These are phyloP conservation scores for Wallacemonas rigidus DNA, from an alignment of 208 protist genomes.

Conservation along the genomic window DNA sequence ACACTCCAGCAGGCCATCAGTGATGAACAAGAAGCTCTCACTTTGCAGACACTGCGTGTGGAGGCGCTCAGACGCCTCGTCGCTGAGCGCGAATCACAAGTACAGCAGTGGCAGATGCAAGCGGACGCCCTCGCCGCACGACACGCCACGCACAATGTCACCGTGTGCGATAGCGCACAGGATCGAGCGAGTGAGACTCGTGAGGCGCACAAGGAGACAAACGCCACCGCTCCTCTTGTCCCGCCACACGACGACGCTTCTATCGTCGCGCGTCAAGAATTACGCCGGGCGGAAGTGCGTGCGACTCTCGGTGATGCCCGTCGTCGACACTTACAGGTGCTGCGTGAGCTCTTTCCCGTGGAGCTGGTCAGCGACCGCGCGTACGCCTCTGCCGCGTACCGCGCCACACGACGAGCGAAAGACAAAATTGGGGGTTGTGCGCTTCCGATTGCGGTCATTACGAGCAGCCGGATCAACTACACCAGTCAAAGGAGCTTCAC, in stretches of 20 bases:
- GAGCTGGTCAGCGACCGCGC: conserved; percentile 28
- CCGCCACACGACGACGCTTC: background rate
- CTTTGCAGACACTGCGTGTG: conserved; percentile 33
- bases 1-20: conserved; percentile 36
- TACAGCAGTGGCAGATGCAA: conserved; percentile 19
- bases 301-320: conserved; percentile 33
- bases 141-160: background rate
- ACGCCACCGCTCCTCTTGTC: background rate
- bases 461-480: conserved; percentile 17
- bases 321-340: conserved; percentile 25
- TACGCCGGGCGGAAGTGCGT: conserved; percentile 32
- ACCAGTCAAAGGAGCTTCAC: too few relatives aligned
- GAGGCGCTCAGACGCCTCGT: conserved; percentile 35
- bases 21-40: conserved; percentile 33
- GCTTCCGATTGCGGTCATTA: conserved; percentile 29
- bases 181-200: background rate
- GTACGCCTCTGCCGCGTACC: conserved; percentile 15
- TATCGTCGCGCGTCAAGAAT: conserved; percentile 24
- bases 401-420: conserved; percentile 23
- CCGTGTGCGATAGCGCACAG: background rate
- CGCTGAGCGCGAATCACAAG: conserved; percentile 24
- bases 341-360: conserved; percentile 37
- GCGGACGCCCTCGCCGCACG: conserved; percentile 30
- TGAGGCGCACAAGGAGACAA: background rate
- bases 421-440: conserved; percentile 29